phyloP scores from a whole-genome alignment of 345 rosid species.

The Ceriops zippeliana region DNA sequence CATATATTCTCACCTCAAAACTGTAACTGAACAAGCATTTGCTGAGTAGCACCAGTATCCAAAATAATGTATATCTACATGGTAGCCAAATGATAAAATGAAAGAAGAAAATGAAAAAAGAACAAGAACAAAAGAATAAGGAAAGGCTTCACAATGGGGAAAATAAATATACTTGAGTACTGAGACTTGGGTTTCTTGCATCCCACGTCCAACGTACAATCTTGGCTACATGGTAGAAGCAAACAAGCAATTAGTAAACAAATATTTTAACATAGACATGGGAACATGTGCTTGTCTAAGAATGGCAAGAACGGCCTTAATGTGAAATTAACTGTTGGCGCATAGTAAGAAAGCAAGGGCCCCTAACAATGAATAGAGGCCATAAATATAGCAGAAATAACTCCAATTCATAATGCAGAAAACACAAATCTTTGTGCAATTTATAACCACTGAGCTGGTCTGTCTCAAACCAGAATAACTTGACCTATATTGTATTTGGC shows the following conservation, averaged over 20 bases:
- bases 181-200: constrained; percentile 94
- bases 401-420: too few relatives aligned
- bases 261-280: not conserved
- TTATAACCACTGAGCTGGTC: not conserved
- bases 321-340: not conserved
- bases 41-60: constrained; percentile 73
- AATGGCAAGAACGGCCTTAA: not conserved
- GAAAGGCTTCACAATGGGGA: constrained; percentile 23
- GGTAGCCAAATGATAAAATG: constrained; percentile 12
- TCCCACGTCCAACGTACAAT: constrained; percentile 81
- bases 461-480: not conserved
- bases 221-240: constrained; percentile 58
- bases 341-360: not conserved
- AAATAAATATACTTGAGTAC: constrained; percentile 62
- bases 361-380: not conserved
- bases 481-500: not conserved
- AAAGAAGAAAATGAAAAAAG: constrained; percentile 3
- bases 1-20: constrained; percentile 63
- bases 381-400: not conserved
- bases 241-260: not conserved
- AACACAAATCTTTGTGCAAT: not conserved
- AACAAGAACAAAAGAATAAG: constrained; percentile 3
- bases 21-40: constrained; percentile 76
- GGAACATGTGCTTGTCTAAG: not conserved
- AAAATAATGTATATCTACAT: constrained; percentile 71